phyloP scores from a whole-genome alignment of 345 rosid genomes.

The Acer yangbiense region DNA sequence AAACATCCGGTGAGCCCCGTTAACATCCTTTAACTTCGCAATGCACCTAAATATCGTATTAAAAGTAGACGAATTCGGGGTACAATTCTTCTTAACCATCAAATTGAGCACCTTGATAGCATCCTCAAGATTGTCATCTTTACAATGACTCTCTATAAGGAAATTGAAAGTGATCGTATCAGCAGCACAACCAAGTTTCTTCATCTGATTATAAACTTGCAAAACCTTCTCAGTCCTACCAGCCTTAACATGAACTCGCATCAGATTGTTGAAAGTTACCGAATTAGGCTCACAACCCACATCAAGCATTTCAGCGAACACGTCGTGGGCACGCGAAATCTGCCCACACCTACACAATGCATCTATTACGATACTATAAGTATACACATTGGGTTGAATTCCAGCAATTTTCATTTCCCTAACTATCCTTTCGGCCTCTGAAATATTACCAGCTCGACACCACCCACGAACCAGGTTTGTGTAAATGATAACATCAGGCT shows the following conservation, averaged over 20 bases:
- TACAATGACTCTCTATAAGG: conserved; percentile 75
- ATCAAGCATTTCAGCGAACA: conserved; percentile 87
- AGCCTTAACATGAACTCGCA: conserved; percentile 88
- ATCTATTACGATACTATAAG: conserved; percentile 83
- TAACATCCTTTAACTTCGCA: conserved; percentile 75
- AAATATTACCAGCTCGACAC: conserved; percentile 73
- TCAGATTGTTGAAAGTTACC: conserved; percentile 76
- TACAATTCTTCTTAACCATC: conserved; percentile 65
- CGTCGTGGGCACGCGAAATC: conserved; percentile 83
- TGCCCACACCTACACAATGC: conserved; percentile 83
- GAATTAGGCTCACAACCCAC: conserved; percentile 73
- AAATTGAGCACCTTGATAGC: conserved; percentile 66
- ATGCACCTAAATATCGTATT: conserved; percentile 71
- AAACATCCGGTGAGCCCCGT: conserved; percentile 76
- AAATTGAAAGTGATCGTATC: conserved; percentile 76
- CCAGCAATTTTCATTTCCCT: conserved; percentile 79
- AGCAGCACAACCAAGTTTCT: conserved; percentile 59
- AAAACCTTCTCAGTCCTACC: conserved; percentile 87
- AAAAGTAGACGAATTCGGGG: conserved; percentile 71
- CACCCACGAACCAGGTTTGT: conserved; percentile 84
- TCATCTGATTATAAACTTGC: conserved; percentile 96
- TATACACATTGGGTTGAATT: conserved; percentile 77
- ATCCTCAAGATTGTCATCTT: conserved; percentile 62
- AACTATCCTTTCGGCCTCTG: conserved; percentile 75
- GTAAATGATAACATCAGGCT: conserved; percentile 74